Conservation (phyloP, 2,329 filamentous ascomycete genomes). For the Fonsecaea multimorphosa region DNA sequence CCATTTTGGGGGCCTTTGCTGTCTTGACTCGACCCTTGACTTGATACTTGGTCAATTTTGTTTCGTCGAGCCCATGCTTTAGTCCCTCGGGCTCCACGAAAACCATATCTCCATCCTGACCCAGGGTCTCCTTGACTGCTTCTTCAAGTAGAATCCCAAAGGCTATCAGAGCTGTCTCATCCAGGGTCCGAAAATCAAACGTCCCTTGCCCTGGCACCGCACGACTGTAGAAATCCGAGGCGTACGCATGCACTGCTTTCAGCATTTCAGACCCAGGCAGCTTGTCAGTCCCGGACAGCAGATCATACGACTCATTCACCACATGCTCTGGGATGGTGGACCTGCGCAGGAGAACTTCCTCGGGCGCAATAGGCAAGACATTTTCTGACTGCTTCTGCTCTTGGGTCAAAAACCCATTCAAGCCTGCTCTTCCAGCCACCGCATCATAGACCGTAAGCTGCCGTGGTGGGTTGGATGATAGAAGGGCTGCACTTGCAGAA, state of each 20-base stretch:
- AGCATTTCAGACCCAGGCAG: slow-evolving; percentile 65
- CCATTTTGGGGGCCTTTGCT: not conserved
- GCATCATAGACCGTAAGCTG: slow-evolving; percentile 60
- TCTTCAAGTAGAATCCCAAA: slow-evolving; percentile 68
- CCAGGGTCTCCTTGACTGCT: slow-evolving; percentile 57
- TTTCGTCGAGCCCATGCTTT: slow-evolving; percentile 31
- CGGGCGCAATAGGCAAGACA: slow-evolving; percentile 56
- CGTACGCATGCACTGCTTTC: slow-evolving; percentile 63
- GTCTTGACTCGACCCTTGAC: slow-evolving; percentile 36
- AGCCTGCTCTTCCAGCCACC: slow-evolving; percentile 60
- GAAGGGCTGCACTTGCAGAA: slow-evolving; percentile 46
- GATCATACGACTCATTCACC: slow-evolving; percentile 61
- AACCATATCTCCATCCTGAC: slow-evolving; percentile 63
- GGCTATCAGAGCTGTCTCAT: slow-evolving; percentile 67
- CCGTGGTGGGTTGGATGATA: slow-evolving; percentile 44
- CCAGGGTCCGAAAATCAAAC: slow-evolving; percentile 60
- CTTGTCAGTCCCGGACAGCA: slow-evolving; percentile 41
- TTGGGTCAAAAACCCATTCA: slow-evolving; percentile 44
- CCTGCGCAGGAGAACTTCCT: slow-evolving; percentile 64
- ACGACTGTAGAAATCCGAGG: slow-evolving; percentile 61
- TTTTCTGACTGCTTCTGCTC: slow-evolving; percentile 26
- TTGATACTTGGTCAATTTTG: slow-evolving; percentile 33
- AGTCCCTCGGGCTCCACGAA: slow-evolving; percentile 58
- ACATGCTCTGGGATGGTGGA: slow-evolving; percentile 55
- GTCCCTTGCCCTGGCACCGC: slow-evolving; percentile 44